Base-by-base conservation (phyloP, 2,329 filamentous ascomycete genomes). In the Sclerotinia glacialis region DNA sequence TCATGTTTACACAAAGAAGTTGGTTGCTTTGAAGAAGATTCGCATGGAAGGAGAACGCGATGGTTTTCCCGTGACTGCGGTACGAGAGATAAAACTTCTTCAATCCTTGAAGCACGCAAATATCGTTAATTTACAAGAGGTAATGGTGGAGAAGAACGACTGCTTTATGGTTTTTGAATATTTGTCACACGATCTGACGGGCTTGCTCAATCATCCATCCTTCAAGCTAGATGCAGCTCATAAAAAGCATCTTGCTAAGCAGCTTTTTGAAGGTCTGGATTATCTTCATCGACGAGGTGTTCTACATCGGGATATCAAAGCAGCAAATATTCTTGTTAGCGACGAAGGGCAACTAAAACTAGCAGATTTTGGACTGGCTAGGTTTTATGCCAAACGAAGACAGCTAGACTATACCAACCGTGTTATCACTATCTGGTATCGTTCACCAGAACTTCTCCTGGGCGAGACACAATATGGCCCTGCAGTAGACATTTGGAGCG, bases 111-210 rank as follows among this genome's bases (percentile, higher is more conserved):
- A 89, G 69, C 92, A 96, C 74, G 80, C 83, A 67, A 96, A 96
- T 74, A 88, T 97, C 61, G 92, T 97, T 67, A 87, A 88, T 50
- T 80, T 97, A 23, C 87, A 91, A 71, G 93, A 97, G 79, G 92
- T 96, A 71, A 99, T 99, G 95, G 95, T 99, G 2, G 95, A 99
- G 79, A 91, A 90, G 76, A 98, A 98, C 72, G 93, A 98, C 78
- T 99, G 95, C 78, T 99, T 96, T 79, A 99, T 99, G 95, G 95
- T 99, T 3, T 99, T 99, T 71, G 95, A 99, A 77, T 99, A 99
- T 76, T 84, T 98, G 42, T 94, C 95, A 1, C 95, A 99, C 77
- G 95, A 99, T 77, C 82, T 99, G 68, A 99, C 95, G 3, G 95
- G 95, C 18, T 82, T 99, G 42, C 86, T 99, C 68, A 98, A 98